These are phyloP conservation scores for Moniliophthora roreri DNA, from an alignment of 1,284 basidiomycete species.

Conservation along the genomic window DNA sequence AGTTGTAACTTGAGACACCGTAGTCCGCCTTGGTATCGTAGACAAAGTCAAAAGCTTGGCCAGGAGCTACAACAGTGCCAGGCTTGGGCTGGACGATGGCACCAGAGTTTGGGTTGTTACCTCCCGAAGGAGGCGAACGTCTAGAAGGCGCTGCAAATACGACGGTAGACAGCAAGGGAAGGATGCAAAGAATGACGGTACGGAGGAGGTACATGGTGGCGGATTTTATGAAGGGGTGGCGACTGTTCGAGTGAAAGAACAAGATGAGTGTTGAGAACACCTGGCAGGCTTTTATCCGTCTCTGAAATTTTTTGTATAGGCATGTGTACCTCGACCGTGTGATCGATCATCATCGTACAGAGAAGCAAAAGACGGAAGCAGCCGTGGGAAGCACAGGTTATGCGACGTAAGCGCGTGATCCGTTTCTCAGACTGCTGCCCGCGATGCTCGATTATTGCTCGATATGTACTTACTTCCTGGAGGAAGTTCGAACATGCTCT, in stretches of 20 bases:
- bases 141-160: slow-evolving; percentile 19
- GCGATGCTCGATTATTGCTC: too few species aligned
- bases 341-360: neutral
- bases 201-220: slow-evolving; percentile 15
- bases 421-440: too few species aligned
- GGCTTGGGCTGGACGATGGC: slow-evolving; percentile 20
- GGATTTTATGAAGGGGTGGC: neutral
- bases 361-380: too few species aligned
- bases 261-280: neutral
- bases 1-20: slow-evolving; percentile 38
- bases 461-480: too few species aligned
- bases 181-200: slow-evolving; percentile 9
- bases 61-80: slow-evolving; percentile 29
- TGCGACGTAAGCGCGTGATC: too few species aligned
- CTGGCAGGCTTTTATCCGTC: too few species aligned
- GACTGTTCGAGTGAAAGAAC: neutral
- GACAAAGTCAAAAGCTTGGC: slow-evolving; percentile 28
- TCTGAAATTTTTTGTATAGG: neutral
- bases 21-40: slow-evolving; percentile 40
- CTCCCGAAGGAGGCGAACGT: slow-evolving; percentile 6
- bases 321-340: neutral
- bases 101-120: slow-evolving; percentile 6
- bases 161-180: slow-evolving; percentile 15
- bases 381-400: neutral
- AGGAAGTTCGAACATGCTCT: too few species aligned